Conservation (phyloP, 371 early-diverging fungal genomes). For the Apophysomyces ossiformis region DNA sequence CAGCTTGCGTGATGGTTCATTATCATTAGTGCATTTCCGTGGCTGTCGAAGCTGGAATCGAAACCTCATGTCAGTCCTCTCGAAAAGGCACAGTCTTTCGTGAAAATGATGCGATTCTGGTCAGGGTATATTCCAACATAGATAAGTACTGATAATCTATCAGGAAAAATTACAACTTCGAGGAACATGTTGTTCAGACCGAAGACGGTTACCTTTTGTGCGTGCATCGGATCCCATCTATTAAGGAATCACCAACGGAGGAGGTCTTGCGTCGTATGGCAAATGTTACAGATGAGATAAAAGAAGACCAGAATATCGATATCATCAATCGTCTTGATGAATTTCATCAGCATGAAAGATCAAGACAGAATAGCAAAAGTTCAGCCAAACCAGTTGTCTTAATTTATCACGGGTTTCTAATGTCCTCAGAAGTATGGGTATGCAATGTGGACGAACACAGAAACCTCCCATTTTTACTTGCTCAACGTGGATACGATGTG, state of each 20-base stretch:
- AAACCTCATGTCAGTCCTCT: constrained; percentile 63
- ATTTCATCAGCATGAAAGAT: constrained; percentile 21
- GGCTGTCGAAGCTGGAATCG: constrained; percentile 53
- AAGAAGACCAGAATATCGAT: constrained; percentile 24
- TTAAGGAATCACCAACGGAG: background rate
- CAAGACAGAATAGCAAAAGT: constrained; percentile 7
- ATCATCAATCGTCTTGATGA: constrained; percentile 41
- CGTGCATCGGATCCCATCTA: constrained; percentile 80
- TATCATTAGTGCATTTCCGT: constrained; percentile 48
- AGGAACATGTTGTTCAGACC: constrained; percentile 89
- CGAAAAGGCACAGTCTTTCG: constrained; percentile 64
- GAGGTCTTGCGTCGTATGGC: background rate
- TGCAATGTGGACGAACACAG: constrained; percentile 75
- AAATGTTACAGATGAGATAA: background rate
- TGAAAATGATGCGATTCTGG: constrained; percentile 74
- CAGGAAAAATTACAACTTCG: constrained; percentile 67
- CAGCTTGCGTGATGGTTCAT: constrained; percentile 2
- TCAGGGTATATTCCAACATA: constrained; percentile 21
- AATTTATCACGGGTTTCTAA: constrained; percentile 94
- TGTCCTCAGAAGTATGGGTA: constrained; percentile 93
- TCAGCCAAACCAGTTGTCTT: constrained; percentile 80
- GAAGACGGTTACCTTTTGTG: constrained; percentile 89
- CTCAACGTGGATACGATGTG: constrained; percentile 92
- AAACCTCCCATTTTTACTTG: constrained; percentile 74
- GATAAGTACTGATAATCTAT: constrained; percentile 11